Base-by-base conservation (phyloP, 192 early-diverging fungal genomes). In the Rhizophagus clarus region DNA sequence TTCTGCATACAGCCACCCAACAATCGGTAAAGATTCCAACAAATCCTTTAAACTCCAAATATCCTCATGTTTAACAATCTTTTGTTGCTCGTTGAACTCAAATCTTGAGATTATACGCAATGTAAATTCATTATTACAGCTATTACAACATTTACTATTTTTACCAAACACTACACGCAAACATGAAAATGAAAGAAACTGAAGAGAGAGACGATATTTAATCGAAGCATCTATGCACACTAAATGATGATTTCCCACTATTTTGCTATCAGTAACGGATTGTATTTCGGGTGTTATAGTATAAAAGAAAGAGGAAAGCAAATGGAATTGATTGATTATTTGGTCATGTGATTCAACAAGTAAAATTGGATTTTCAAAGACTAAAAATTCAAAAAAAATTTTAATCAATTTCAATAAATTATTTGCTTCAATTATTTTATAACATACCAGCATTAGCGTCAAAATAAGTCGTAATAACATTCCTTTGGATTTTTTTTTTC, bases 11-110 rank as follows among this genome's bases (percentile, higher is more conserved):
- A 79, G 8, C 77, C 77, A 79, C 5, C 77, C 77, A 71, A 79
- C 29, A 22, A 79, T 40, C 3, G 77, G 77, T 79, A 79, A 60
- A 42, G 26, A 68, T 47, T 79, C 51, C 11, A 79, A 11, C 15
- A 79, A 61, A 79, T 79, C 77, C 6, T 69, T 71, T 26, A 79
- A 14, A 61, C 77, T 79, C 77, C 77, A 79, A 11, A 79, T 22
- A 71, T 79, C 77, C 32, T 79, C 77, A 71, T 71, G 68, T 71
- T 51, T 69, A n/a, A 79, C 67, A 79, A 79, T 79, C n/a, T 79
- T 79, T 4, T 37, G 34, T 47, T 79, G 51, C 40, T 79, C 77
- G 61, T 79, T 70, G 17, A 79, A 79, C 15, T 71, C 67, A 51
- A 79, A 79, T 28, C 40, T 42, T 32, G 77, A 71, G 6, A 71